Base-by-base conservation (phyloP, 352 stramenopile species). In the Pythium phragmiticola region DNA sequence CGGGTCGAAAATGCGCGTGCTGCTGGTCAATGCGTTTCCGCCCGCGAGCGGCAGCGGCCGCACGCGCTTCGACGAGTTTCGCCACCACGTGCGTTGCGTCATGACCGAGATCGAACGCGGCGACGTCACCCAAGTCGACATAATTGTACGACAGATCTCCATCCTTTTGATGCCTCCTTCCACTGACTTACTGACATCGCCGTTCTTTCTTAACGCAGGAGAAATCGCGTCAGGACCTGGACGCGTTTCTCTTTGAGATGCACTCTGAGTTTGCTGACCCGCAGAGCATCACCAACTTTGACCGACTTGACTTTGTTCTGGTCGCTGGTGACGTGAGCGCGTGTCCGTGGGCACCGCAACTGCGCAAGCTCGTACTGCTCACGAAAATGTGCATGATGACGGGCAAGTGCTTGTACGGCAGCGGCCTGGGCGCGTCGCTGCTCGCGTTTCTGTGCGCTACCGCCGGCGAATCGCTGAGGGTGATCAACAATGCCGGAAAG, bases 311-410 rank as follows among this genome's bases (percentile, higher is more conserved):
- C 62, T 92, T 94, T 53, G 76, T 94, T 37, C 84, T 94, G 48
- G 71, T 92, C 26, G 84, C 82, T 26, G 86, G 86, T 36, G 84
- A 94, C 51, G 46, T 69, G 33, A 89, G 76, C 56, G 78, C 80
- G 17, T 72, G 70, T 60, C 80, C 82, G 11, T 94, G 86, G 86
- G 60, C 75, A 6, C 80, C 78, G 0, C 72, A 68, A 34, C 75
- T 88, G 65, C 77, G 78, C 41, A 88, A 93, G 54, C 69, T 94
- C 9, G 53, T 71, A 36, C 51, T 90, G 21, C 66, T 89, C 17
- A 74, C 72, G 21, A 94, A 94, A 67, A 92, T 93, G 84, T 94
- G 86, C 67, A 93, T 92, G 84, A 90, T 93, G 82, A 93, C 86
- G 12, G 86, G 84, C 41, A 94, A 94, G 53, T 94, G 86, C 26